A percentile compares a stretch with the other conserved stretches of the same genome.
phyloP scores from a whole-genome alignment of 1,284 basidiomycete genomes.

The Pascua sp. region DNA sequence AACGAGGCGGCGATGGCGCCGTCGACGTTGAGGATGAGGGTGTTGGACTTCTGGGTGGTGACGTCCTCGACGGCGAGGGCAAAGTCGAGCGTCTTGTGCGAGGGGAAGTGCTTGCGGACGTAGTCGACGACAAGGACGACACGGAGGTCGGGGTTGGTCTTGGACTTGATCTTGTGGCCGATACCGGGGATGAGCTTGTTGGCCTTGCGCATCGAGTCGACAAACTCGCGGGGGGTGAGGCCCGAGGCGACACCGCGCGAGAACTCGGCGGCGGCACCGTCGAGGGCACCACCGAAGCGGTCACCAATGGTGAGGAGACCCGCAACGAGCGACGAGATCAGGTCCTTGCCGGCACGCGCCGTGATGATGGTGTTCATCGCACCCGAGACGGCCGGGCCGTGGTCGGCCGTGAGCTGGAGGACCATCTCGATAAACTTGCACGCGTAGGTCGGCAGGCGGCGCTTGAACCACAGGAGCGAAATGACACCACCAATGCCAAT shows the following conservation, averaged over 20 bases:
- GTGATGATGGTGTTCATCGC: conserved; percentile 99
- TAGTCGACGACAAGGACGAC: conserved; percentile 98
- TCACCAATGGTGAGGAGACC: conserved; percentile 97
- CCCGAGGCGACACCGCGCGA: conserved; percentile 84
- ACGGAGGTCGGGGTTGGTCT: conserved; percentile 94
- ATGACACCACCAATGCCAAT: conserved; percentile 97
- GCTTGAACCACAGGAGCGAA: conserved; percentile 95
- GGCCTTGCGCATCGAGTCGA: conserved; percentile 89
- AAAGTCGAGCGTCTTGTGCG: conserved; percentile 85
- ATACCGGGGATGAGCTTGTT: conserved; percentile 98
- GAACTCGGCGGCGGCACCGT: conserved; percentile 96
- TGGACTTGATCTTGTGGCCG: conserved; percentile 99
- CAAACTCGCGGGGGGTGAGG: conserved; percentile 93
- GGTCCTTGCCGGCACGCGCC: conserved; percentile 95
- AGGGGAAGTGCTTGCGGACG: conserved; percentile 92
- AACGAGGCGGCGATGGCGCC: conserved; percentile 98
- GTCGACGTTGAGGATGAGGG: conserved; percentile 89
- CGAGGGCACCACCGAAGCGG: conserved; percentile 98
- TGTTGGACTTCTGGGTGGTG: conserved; percentile 96
- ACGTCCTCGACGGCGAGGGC: conserved; percentile 98
- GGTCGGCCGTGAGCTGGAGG: conserved; percentile 96
- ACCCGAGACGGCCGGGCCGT: conserved; percentile 83
- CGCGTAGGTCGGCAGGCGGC: conserved; percentile 58
- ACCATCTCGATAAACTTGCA: conserved; percentile 99
- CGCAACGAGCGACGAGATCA: conserved; percentile 93